Percentiles rank a stretch among this genome's conserved stretches.
Evolutionary conservation across 1,284 basidiomycete genomes (phyloP).

Genomic region (Flammula alnicola): DNA sequence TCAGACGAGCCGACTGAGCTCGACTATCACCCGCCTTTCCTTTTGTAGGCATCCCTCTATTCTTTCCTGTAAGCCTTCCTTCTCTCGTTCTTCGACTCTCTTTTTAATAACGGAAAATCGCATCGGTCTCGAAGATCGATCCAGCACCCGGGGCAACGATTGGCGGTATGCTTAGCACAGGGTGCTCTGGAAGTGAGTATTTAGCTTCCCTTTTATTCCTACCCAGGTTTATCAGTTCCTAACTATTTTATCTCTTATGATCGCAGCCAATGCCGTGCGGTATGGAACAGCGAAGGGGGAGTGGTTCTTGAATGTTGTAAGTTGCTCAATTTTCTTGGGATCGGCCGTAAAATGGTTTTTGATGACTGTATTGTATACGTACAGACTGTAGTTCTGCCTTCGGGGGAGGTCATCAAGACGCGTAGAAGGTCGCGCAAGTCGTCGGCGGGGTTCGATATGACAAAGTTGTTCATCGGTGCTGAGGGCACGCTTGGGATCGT

Average conservation of each 20-base stretch:
- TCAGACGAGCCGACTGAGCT: too few relatives aligned
- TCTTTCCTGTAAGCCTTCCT: slow-evolving; percentile 76
- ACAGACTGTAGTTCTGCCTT: slow-evolving; percentile 88
- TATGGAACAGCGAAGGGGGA: slow-evolving; percentile 88
- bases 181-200: slow-evolving; percentile 74
- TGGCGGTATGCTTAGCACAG: slow-evolving; percentile 91
- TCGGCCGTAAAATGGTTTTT: too few relatives aligned
- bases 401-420: slow-evolving; percentile 93
- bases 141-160: slow-evolving; percentile 83
- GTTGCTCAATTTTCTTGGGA: slow-evolving; percentile 13
- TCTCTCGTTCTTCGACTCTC: neutral
- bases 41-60: slow-evolving; percentile 58
- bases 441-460: slow-evolving; percentile 89
- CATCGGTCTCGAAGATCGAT: slow-evolving; percentile 76
- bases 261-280: slow-evolving; percentile 80
- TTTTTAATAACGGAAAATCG: too few relatives aligned
- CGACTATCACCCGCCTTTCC: too few relatives aligned
- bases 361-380: neutral
- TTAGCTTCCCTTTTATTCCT: slow-evolving; percentile 11
- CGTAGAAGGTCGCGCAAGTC: slow-evolving; percentile 86
- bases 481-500: slow-evolving; percentile 95
- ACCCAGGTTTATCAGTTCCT: neutral
- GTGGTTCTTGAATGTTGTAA: slow-evolving; percentile 82
- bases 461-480: slow-evolving; percentile 92
- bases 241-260: slow-evolving; percentile 12